Conservation (phyloP, 768 basidiomycete genomes). For the Amanita subjunquillea region DNA sequence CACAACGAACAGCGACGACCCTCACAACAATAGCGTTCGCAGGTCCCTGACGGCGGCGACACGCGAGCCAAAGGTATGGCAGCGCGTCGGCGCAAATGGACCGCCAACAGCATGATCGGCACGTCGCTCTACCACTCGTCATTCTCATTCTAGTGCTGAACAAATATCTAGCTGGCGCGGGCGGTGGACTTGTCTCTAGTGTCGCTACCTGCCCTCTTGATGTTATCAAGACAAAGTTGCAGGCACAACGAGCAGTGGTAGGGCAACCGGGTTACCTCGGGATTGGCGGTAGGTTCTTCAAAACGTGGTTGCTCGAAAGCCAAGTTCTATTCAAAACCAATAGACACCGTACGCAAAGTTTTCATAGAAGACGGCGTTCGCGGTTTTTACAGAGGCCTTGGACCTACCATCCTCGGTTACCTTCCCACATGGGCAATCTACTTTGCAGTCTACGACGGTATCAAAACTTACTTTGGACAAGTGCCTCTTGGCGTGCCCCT, state of each 20-base stretch:
- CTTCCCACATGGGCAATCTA: slow-evolving; percentile 99
- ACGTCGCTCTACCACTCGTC: slow-evolving; percentile 13
- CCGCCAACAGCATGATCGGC: slow-evolving; percentile 79
- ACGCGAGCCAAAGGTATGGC: slow-evolving; percentile 62
- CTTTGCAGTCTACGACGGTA: slow-evolving; percentile 94
- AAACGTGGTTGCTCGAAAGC: not conserved
- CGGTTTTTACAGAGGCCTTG: slow-evolving; percentile 93
- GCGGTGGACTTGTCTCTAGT: slow-evolving; percentile 87
- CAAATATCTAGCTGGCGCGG: slow-evolving; percentile 68
- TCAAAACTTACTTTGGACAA: slow-evolving; percentile 77
- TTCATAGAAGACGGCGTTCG: slow-evolving; percentile 64
- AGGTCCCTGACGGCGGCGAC: not conserved
- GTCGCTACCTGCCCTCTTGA: slow-evolving; percentile 95
- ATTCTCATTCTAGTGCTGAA: not conserved
- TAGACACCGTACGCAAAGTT: slow-evolving; percentile 31
- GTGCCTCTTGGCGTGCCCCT: slow-evolving; percentile 31
- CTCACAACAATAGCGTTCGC: slow-evolving; percentile 4
- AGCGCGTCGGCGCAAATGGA: slow-evolving; percentile 50
- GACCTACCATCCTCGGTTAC: slow-evolving; percentile 93
- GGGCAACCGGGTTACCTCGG: slow-evolving; percentile 72
- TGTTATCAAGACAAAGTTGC: slow-evolving; percentile 94
- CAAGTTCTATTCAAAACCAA: slow-evolving; percentile 3
- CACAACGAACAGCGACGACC: slow-evolving; percentile 7
- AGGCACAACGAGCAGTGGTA: slow-evolving; percentile 74
- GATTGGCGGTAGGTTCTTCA: slow-evolving; percentile 46